Evolutionary conservation across 345 rosid species (phyloP).

Genomic region (Citrus inodora): DNA sequence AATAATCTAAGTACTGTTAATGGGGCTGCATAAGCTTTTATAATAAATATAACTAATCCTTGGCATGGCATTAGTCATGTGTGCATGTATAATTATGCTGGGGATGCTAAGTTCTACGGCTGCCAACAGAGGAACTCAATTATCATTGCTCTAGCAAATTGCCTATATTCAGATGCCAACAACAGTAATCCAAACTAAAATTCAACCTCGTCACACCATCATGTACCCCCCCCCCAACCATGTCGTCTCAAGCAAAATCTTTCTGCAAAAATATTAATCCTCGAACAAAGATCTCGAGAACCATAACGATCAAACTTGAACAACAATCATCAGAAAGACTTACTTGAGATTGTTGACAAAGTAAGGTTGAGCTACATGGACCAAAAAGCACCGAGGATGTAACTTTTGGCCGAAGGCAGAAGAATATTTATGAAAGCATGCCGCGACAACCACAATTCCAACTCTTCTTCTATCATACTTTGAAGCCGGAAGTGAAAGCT

Average conservation of each 20-base stretch:
- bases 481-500: constrained; percentile 11
- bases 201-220: background rate
- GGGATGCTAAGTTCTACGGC: background rate
- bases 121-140: constrained; percentile 2
- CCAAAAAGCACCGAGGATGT: constrained; percentile 24
- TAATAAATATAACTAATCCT: background rate
- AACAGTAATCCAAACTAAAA: background rate
- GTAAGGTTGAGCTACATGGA: constrained; percentile 31
- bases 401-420: constrained; percentile 35
- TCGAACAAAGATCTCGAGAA: background rate
- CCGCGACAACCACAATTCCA: constrained; percentile 11
- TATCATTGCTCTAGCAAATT: background rate
- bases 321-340: background rate
- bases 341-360: constrained; percentile 37
- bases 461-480: constrained; percentile 29
- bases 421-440: constrained; percentile 25
- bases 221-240: background rate
- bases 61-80: background rate
- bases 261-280: background rate
- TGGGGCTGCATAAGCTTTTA: background rate
- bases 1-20: background rate
- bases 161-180: background rate
- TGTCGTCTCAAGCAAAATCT: background rate
- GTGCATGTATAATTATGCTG: background rate
- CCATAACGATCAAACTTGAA: background rate